Evolutionary conservation across 208 protist species (phyloP).

Genomic region (Trypanosoma mega): DNA sequence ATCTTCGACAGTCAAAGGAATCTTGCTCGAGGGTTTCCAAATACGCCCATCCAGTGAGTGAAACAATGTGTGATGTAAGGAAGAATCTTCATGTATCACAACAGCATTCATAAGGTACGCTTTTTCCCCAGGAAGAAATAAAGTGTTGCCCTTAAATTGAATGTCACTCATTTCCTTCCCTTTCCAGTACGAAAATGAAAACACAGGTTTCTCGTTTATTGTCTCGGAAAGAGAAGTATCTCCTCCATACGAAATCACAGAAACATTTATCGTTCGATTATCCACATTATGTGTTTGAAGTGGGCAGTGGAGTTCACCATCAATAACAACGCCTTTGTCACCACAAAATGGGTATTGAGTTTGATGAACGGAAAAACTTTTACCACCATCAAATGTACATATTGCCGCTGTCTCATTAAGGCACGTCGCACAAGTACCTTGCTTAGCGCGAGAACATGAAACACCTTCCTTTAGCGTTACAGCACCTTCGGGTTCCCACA

Average conservation of each 20-base stretch:
- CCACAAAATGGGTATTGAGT: slow-evolving; percentile 50
- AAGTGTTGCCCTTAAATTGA: slow-evolving; percentile 45
- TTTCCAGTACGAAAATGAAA: slow-evolving; percentile 17
- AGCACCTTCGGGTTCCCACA: slow-evolving; percentile 43
- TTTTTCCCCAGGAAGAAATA: slow-evolving; percentile 32
- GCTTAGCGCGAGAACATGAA: slow-evolving; percentile 29
- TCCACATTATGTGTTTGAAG: slow-evolving; percentile 5
- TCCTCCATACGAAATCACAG: slow-evolving; percentile 19
- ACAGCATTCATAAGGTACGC: slow-evolving; percentile 50
- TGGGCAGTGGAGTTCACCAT: slow-evolving; percentile 49
- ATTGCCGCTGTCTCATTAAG: slow-evolving; percentile 26
- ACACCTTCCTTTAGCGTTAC: slow-evolving; percentile 27
- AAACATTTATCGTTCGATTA: slow-evolving; percentile 20
- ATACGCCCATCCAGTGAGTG: slow-evolving; percentile 38
- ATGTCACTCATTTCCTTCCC: slow-evolving; percentile 30
- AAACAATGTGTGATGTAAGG: slow-evolving; percentile 25
- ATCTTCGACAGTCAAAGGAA: slow-evolving; percentile 25
- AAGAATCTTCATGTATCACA: slow-evolving; percentile 26
- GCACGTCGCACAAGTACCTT: slow-evolving; percentile 16
- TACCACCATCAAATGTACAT: slow-evolving; percentile 60
- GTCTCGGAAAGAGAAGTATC: slow-evolving; percentile 18
- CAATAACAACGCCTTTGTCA: slow-evolving; percentile 41
- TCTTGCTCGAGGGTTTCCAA: slow-evolving; percentile 30
- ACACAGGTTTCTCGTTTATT: slow-evolving; percentile 1
- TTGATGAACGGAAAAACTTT: slow-evolving; percentile 29